Base-by-base conservation (phyloP, 2,329 filamentous ascomycete species). In the Alternaria consortialis region DNA sequence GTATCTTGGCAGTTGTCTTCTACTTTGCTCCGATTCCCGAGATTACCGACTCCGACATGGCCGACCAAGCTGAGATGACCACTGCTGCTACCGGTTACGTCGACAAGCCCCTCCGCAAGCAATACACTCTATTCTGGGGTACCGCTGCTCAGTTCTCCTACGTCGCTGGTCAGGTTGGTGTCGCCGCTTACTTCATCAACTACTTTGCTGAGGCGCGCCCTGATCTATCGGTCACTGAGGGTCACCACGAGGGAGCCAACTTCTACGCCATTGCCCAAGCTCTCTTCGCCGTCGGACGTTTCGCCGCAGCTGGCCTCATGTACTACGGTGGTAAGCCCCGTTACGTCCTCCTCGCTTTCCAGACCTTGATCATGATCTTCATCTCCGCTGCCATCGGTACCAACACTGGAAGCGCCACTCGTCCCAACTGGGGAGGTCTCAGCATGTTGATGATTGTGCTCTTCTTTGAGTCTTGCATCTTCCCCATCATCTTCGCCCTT, bases 31-130 rank as follows among this genome's bases (percentile, higher is more conserved):
- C 47, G 2, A 52, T 66, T 42, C 90, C 90, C 6, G 90, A 93
- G 75, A 88, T 93, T 68, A 92, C 90, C 11, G 88, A 89, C 71
- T 83, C 85, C 73, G 90, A 92, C 67, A 91, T 90, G 86, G 67
- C 70, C 37, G 70, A 73, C 42, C 70, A 73, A 53, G 69, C 73
- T 48, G 75, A 78, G 60, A 71, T 74, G 72, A 77, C 72, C 27
- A 72, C 65, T 23, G 63, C 56, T 9, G 51, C 86, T 58, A 83
- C 84, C 9, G 84, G 83, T 47, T 84, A 83, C 51, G 83, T 86
- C 59, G 84, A 88, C 65, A 85, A 87, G 73, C 88, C 90, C 0
- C 85, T 92, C 65, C 80, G 82, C 69, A 90, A 91, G 78, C 90
- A 92, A 69, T 75, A 74, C 66, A 79, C 68, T 37, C 74, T 79